A percentile compares a stretch with the other conserved stretches of the same genome.
Conservation (phyloP, 768 basidiomycete genomes). For the Nidularia sp. region DNA sequence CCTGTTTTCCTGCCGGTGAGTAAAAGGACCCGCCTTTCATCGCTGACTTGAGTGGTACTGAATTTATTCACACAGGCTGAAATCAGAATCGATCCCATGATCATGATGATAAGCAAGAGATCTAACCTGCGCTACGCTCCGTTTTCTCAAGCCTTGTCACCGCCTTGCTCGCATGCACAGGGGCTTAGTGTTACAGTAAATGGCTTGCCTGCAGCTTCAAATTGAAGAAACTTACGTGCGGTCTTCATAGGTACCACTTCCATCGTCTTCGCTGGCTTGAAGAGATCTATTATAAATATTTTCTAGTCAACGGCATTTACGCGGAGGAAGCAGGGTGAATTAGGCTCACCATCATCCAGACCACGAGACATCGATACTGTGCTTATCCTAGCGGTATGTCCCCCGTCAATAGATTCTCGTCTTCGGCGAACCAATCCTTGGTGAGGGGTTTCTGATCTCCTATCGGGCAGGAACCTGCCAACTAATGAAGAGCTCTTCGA, state of each 20-base stretch:
- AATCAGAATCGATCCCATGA: neutral
- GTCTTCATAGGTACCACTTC: too few species aligned
- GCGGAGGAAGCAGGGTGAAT: too few species aligned
- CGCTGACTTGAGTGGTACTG: constrained; percentile 3
- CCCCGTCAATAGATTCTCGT: neutral
- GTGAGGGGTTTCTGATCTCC: constrained; percentile 16
- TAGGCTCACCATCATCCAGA: too few species aligned
- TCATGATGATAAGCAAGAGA: neutral
- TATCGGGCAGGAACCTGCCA: constrained; percentile 6
- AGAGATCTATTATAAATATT: too few species aligned
- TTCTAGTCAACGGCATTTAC: too few species aligned
- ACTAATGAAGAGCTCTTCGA: constrained; percentile 7
- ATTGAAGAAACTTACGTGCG: too few species aligned
- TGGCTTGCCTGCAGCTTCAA: too few species aligned
- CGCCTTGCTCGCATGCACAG: constrained; percentile 2
- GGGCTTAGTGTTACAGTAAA: too few species aligned
- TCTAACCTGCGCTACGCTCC: constrained; percentile 6
- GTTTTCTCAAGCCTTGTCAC: constrained; percentile 7
- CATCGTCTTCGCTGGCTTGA: too few species aligned
- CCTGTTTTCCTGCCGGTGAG: constrained; percentile 5
- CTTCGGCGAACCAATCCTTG: neutral
- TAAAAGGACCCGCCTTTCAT: constrained; percentile 11
- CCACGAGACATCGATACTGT: neutral
- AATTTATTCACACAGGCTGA: neutral
- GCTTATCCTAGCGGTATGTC: neutral